These are phyloP conservation scores for Lactifluus rugatus DNA, from an alignment of 768 basidiomycete species.

Conservation along the genomic window DNA sequence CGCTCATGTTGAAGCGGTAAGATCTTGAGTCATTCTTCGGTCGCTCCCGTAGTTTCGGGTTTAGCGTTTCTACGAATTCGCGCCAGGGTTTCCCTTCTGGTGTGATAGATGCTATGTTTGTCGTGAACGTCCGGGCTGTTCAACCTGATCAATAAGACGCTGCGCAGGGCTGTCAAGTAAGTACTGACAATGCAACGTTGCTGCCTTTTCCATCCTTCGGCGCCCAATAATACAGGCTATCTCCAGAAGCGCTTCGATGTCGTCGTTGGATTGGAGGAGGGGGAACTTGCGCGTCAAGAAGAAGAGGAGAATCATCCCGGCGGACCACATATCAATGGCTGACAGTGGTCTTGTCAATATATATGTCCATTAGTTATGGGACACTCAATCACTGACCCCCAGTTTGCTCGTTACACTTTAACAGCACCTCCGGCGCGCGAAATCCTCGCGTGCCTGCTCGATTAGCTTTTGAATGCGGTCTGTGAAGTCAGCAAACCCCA, in stretches of 20 bases:
- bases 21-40: slow-evolving; percentile 40
- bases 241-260: slow-evolving; percentile 93
- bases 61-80: slow-evolving; percentile 66
- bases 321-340: slow-evolving; percentile 98
- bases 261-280: slow-evolving; percentile 86
- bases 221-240: slow-evolving; percentile 81
- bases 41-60: slow-evolving; percentile 56
- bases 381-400: slow-evolving; percentile 50
- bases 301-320: slow-evolving; percentile 84
- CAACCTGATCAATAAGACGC: background rate
- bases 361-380: background rate
- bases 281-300: slow-evolving; percentile 91
- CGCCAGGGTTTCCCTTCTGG: slow-evolving; percentile 59
- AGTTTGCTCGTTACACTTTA: slow-evolving; percentile 90
- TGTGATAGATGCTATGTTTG: slow-evolving; percentile 79
- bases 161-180: background rate
- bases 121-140: slow-evolving; percentile 77
- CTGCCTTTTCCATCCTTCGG: slow-evolving; percentile 72
- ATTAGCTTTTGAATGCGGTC: slow-evolving; percentile 84
- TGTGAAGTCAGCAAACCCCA: slow-evolving; percentile 23
- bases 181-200: slow-evolving; percentile 72
- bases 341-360: slow-evolving; percentile 12
- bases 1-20: slow-evolving; percentile 39
- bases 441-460: slow-evolving; percentile 96
- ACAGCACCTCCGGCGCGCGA: slow-evolving; percentile 88